Conservation (phyloP, 2,329 filamentous ascomycete species). For the Fusarium paranaense region DNA sequence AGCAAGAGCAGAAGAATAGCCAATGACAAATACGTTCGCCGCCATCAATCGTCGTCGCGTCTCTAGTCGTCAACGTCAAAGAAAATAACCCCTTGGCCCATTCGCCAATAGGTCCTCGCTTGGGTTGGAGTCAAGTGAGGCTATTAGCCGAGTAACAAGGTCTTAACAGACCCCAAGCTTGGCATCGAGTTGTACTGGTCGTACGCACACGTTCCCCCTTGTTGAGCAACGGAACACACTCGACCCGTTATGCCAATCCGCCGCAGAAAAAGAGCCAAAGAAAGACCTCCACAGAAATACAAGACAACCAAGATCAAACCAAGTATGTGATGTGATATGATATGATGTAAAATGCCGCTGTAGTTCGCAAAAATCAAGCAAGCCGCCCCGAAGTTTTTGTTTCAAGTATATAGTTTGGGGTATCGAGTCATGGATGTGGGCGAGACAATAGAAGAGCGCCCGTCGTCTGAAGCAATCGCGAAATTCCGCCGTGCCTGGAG, state of each 20-base stretch:
- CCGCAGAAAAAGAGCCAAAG: not conserved
- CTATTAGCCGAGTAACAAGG: not conserved
- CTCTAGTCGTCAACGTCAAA: constrained; percentile 31
- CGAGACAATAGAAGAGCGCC: constrained; percentile 7
- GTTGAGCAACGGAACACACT: not conserved
- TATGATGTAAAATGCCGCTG: constrained; percentile 5
- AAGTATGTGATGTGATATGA: not conserved
- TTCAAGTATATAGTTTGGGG: constrained; percentile 26
- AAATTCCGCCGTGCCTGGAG: constrained; percentile 11
- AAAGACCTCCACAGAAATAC: not conserved
- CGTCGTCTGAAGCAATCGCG: constrained; percentile 21
- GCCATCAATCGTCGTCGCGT: constrained; percentile 27
- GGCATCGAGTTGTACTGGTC: not conserved
- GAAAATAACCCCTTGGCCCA: not conserved
- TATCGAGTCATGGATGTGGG: constrained; percentile 31
- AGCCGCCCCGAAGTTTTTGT: constrained; percentile 23
- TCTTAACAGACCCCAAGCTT: not conserved
- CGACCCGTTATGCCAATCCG: not conserved
- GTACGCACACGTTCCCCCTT: not conserved
- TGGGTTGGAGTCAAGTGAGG: not conserved
- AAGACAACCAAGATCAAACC: constrained; percentile 3
- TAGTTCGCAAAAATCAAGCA: constrained; percentile 26
- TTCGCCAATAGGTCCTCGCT: not conserved
- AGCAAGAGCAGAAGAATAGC: not conserved
- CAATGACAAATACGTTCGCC: constrained; percentile 5